Conservation (phyloP, 345 rosid species). For the Psidium friedrichsthalianum region DNA sequence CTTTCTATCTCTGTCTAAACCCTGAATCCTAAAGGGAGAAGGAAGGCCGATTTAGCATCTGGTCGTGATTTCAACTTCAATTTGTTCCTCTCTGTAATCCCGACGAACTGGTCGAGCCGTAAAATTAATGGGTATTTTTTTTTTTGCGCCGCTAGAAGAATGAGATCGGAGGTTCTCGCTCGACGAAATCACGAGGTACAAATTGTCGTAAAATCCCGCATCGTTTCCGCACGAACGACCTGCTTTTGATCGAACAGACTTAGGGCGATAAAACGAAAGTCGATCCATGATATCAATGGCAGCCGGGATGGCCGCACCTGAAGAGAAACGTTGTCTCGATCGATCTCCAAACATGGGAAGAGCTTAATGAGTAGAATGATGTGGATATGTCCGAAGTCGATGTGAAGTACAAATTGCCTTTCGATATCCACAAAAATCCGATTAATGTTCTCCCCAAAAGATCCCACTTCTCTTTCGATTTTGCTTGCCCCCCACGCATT, state of each 20-base stretch:
- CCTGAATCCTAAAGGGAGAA: neutral
- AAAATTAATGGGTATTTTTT: neutral
- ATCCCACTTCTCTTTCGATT: neutral
- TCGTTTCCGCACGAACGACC: neutral
- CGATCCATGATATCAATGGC: accelerated
- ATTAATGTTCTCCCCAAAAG: neutral
- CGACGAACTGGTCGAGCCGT: neutral
- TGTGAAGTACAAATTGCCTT: neutral
- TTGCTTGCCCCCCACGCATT: neutral
- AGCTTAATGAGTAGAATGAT: neutral
- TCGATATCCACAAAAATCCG: neutral
- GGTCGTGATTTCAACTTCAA: no score
- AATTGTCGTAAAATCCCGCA: neutral
- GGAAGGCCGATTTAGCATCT: no score
- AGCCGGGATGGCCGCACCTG: neutral
- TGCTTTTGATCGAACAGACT: neutral
- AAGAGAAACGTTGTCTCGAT: neutral
- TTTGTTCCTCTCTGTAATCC: neutral
- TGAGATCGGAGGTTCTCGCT: neutral
- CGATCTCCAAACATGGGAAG: neutral
- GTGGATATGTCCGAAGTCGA: neutral
- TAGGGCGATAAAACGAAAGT: neutral
- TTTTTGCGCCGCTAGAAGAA: no score
- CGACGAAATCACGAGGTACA: neutral
- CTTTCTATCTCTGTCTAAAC: neutral